Evolutionary conservation across 2,329 filamentous ascomycete species (phyloP), one percentile per base, ranked within the genome.

Genomic region (Periconia macrospinosa): DNA sequence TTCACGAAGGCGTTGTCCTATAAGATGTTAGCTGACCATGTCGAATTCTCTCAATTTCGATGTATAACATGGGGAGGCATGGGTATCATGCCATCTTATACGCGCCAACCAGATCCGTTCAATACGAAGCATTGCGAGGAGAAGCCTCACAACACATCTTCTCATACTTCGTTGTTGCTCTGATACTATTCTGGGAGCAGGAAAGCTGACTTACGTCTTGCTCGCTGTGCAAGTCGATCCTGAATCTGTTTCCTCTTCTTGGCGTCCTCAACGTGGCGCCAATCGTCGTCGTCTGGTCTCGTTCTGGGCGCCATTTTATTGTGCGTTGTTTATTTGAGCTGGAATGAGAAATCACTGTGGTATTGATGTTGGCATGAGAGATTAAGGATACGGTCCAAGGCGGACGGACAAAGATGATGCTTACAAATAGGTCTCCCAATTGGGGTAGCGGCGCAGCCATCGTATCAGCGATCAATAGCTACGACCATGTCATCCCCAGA

Each of bases 191-290:
- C 37, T 30, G 40, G 19, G 20, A 33, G 41, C 27, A 37, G 7
- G 10, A 9, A 30, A 30, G 18, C 3, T 42, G 10, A 61, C 65
- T 59, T 62, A 75, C 72, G 56, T 60, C 72, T 62, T 19, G 72
- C 72, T 61, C 73, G 60, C 55, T 76, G 72, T 20, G 74, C 74
- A 41, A 75, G 55, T 43, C 72, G 62, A 58, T 76, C 73, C 58
- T 75, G 73, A n/a, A 75, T 73, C 47, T 73, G 68, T 58, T 76
- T 75, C 40, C 74, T 61, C 53, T 73, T 69, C 54, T 67, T 71
- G 3, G 70, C 65, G 51, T 75, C 72, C 43, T 67, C 51, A 23
- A 75, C 65, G 17, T 65, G 61, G 35, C 67, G 65, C 73, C 73
- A 76, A 23, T 65, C 53, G 30, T 71, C 66, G 13, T 66, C 62